Conservation (phyloP, 164 flowering plant genomes). For the Aristolochia californica region DNA sequence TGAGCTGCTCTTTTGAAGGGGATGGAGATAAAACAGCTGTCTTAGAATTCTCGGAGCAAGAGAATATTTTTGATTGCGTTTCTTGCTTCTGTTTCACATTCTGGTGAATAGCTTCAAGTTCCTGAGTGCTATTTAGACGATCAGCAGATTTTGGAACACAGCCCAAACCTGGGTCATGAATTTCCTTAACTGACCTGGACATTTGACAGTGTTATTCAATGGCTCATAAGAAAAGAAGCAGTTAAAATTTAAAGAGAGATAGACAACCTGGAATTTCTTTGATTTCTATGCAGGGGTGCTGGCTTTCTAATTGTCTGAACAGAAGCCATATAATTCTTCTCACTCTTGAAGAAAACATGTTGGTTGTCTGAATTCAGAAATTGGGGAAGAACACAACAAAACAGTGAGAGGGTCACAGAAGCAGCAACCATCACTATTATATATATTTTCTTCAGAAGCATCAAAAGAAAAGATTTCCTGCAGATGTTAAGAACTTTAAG, state of each 20-base stretch:
- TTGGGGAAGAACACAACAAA: constrained; percentile 30
- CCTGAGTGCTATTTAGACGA: constrained; percentile 12
- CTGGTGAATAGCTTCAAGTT: constrained; percentile 9
- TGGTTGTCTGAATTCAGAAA: constrained; percentile 19
- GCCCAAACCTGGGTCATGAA: constrained; percentile 14
- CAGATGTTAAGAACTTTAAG: constrained; percentile 38
- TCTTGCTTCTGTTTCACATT: constrained; percentile 13
- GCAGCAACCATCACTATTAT: constrained; percentile 28
- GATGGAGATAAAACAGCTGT: constrained; percentile 11
- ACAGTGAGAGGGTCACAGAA: constrained; percentile 21
- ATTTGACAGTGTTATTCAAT: constrained; percentile 6
- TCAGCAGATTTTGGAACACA: constrained; percentile 18
- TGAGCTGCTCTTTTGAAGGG: constrained; percentile 19
- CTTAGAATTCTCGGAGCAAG: constrained; percentile 9
- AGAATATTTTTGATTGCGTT: constrained; percentile 6
- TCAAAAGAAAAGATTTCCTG: constrained; percentile 46
- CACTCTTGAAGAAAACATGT: constrained; percentile 22
- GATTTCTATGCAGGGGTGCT: constrained; percentile 12
- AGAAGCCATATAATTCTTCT: constrained; percentile 14
- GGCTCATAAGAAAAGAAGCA: background rate
- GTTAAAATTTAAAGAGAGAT: background rate
- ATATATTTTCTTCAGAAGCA: constrained; percentile 30
- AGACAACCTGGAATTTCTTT: constrained; percentile 15
- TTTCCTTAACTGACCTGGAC: constrained; percentile 21
- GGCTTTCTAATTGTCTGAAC: constrained; percentile 13